Percentiles rank a stretch among this genome's conserved stretches.
Conservation (phyloP, 2,329 filamentous ascomycete genomes). For the Helotiales sp. region DNA sequence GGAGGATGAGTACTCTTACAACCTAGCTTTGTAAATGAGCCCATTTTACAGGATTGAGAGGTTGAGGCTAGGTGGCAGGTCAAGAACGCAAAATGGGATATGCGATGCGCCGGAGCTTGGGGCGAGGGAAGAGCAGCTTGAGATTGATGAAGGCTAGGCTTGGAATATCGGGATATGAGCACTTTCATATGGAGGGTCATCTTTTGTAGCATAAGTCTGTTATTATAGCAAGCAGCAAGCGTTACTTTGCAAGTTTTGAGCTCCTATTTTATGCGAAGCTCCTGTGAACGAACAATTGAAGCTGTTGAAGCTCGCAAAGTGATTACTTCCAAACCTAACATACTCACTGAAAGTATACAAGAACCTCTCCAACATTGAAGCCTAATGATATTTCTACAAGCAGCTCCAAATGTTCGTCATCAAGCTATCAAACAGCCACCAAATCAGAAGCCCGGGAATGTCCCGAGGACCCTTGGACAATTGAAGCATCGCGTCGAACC, state of each 20-base stretch:
- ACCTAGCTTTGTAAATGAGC: conserved; percentile 53
- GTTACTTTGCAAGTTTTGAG: not conserved
- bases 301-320: too few relatives aligned
- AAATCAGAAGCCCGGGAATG: conserved; percentile 5
- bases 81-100: not conserved
- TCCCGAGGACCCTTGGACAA: conserved; percentile 5
- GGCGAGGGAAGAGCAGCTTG: not conserved
- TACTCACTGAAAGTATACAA: too few relatives aligned
- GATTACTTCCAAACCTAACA: too few relatives aligned
- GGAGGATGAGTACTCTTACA: conserved; percentile 72
- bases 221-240: not conserved
- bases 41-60: not conserved
- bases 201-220: conserved; percentile 16
- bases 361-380: not conserved
- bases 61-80: not conserved
- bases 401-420: not conserved
- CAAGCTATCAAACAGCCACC: not conserved
- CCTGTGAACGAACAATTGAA: too few relatives aligned
- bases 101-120: not conserved
- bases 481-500: conserved; percentile 9
- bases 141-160: not conserved
- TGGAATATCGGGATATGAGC: not conserved
- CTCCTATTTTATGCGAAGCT: too few relatives aligned
- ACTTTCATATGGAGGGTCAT: conserved; percentile 4
- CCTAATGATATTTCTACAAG: not conserved